These are phyloP conservation scores for Cercophora newfieldiana DNA, from an alignment of 495 filamentous ascomycete species.

Conservation along the genomic window DNA sequence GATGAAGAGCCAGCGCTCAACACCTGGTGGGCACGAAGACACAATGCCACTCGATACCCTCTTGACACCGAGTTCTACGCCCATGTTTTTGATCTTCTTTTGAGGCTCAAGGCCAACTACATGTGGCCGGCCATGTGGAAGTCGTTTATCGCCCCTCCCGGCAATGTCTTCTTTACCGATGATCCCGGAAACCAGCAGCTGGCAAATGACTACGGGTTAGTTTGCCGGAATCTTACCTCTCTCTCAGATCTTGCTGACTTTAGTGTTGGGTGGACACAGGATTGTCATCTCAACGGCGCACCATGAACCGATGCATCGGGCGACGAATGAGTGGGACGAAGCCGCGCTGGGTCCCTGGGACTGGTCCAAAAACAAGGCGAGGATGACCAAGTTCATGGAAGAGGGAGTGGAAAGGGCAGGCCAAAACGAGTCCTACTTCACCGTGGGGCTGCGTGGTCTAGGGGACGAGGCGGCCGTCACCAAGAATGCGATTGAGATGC, in stretches of 20 bases:
- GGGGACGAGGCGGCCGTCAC: slow-evolving; percentile 55
- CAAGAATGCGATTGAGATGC: slow-evolving; percentile 38
- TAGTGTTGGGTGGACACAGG: neutral
- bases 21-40: slow-evolving; percentile 26
- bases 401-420: slow-evolving; percentile 56
- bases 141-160: slow-evolving; percentile 32
- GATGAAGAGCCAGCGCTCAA: slow-evolving; percentile 61
- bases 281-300: slow-evolving; percentile 64
- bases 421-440: slow-evolving; percentile 55
- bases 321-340: slow-evolving; percentile 59
- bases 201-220: slow-evolving; percentile 58
- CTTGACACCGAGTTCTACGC: slow-evolving; percentile 61
- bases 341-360: slow-evolving; percentile 53
- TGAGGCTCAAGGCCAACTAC: slow-evolving; percentile 63
- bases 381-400: slow-evolving; percentile 53
- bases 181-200: slow-evolving; percentile 57
- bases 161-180: slow-evolving; percentile 58
- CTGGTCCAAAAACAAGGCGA: slow-evolving; percentile 57
- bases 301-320: slow-evolving; percentile 63
- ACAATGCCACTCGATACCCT: slow-evolving; percentile 31
- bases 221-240: neutral
- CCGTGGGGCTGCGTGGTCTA: slow-evolving; percentile 62
- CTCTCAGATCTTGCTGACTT: neutral
- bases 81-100: slow-evolving; percentile 62
- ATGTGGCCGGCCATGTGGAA: slow-evolving; percentile 68